A percentile compares a stretch with the other conserved stretches of the same genome.
phyloP scores from a whole-genome alignment of 2,329 filamentous ascomycete genomes.

The Penicillium corylophilum region DNA sequence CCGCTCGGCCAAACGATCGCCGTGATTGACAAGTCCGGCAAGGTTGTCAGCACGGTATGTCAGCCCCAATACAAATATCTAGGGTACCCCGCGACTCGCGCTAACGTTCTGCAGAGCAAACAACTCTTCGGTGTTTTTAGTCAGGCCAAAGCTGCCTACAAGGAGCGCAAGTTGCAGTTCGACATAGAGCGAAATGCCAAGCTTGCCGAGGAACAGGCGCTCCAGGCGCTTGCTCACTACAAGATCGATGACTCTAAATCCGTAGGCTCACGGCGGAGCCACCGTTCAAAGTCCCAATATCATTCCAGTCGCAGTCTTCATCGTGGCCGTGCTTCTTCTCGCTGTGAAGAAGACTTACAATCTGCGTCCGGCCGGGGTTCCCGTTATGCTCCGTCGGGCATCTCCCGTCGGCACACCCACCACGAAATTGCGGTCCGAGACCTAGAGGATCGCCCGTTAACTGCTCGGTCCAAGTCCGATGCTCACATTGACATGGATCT shows the following conservation, averaged over 20 bases:
- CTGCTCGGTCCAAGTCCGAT: constrained; percentile 33
- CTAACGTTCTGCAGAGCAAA: constrained; percentile 64
- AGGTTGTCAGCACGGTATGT: constrained; percentile 82
- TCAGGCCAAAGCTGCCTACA: constrained; percentile 84
- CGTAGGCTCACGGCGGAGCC: constrained; percentile 44
- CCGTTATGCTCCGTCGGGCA: constrained; percentile 22
- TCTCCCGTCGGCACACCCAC: constrained; percentile 42
- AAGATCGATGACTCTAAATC: constrained; percentile 50
- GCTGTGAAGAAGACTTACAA: constrained; percentile 33
- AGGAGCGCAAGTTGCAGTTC: constrained; percentile 81
- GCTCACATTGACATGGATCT: constrained; percentile 77
- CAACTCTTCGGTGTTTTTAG: constrained; percentile 88
- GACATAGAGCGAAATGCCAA: constrained; percentile 66
- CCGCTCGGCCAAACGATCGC: constrained; percentile 69
- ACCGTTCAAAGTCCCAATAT: constrained; percentile 29
- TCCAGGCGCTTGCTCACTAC: constrained; percentile 56
- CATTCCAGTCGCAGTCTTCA: constrained; percentile 30
- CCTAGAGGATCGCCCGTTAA: constrained; percentile 21
- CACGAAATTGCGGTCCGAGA: constrained; percentile 33
- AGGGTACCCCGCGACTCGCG: constrained; percentile 10
- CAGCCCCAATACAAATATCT: constrained; percentile 22
- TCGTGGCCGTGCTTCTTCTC: constrained; percentile 19
- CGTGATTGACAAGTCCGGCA: constrained; percentile 86
- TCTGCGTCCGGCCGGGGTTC: constrained; percentile 24
- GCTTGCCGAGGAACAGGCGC: constrained; percentile 57